Percentiles rank a stretch among this genome's conserved stretches.
Conservation (phyloP, 2,329 filamentous ascomycete genomes). For the Fusarium sp. region DNA sequence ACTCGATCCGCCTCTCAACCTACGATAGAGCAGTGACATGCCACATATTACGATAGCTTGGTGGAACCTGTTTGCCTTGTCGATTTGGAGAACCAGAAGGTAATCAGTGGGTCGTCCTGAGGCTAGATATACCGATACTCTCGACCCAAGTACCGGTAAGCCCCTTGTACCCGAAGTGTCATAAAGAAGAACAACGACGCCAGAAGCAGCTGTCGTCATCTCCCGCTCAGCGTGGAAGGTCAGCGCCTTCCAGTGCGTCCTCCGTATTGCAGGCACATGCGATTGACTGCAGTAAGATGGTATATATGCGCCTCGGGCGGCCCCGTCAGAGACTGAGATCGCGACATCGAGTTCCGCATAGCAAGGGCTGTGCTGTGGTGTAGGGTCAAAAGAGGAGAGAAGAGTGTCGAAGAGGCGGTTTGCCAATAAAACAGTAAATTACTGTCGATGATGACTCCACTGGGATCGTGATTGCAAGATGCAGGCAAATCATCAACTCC, state of each 20-base stretch:
- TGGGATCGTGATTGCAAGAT: conserved; percentile 27
- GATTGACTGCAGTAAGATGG: neutral
- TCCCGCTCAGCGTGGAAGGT: conserved; percentile 1
- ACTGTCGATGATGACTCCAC: conserved; percentile 16
- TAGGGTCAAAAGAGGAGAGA: neutral
- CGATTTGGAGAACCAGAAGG: conserved; percentile 15
- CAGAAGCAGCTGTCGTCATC: conserved; percentile 31
- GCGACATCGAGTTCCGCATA: neutral
- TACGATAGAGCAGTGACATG: conserved; percentile 35
- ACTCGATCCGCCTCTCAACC: conserved; percentile 22
- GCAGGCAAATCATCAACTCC: conserved; percentile 5
- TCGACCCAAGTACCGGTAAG: conserved; percentile 17
- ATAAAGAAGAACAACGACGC: conserved; percentile 5
- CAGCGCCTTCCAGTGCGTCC: conserved; percentile 18
- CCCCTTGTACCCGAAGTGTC: neutral
- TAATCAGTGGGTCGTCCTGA: conserved; percentile 16
- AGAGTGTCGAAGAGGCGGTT: neutral
- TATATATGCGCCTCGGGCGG: neutral
- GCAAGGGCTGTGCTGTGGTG: conserved; percentile 1
- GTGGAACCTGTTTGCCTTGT: conserved; percentile 34
- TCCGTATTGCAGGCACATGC: neutral
- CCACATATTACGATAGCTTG: conserved; percentile 8
- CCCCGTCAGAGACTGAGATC: conserved; percentile 6
- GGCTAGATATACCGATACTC: conserved; percentile 5
- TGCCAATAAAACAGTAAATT: conserved; percentile 12